Conservation (phyloP, 768 basidiomycete genomes). For the Lyophyllum decastes region DNA sequence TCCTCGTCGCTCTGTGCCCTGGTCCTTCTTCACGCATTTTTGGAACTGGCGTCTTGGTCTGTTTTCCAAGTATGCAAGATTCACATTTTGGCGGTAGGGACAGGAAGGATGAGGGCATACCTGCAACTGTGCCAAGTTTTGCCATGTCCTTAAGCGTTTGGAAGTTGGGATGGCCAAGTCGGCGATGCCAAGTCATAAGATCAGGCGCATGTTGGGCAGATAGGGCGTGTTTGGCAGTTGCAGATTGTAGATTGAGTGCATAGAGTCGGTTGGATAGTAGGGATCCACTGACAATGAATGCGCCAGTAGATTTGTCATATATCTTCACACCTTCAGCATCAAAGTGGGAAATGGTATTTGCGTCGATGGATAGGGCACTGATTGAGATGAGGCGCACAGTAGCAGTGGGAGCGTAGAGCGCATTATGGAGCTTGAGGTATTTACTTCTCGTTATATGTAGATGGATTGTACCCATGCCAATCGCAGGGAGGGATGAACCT, state of each 20-base stretch:
- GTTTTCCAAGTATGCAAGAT: constrained; percentile 5
- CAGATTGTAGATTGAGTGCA: constrained; percentile 7
- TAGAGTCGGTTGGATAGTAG: constrained; percentile 18
- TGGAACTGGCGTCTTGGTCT: constrained; percentile 1
- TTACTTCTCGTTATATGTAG: background rate
- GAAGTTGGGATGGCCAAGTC: constrained; percentile 29
- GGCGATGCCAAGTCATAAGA: constrained; percentile 28
- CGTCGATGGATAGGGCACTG: background rate
- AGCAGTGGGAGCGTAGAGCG: background rate
- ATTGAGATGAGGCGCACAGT: background rate
- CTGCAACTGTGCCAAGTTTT: constrained; percentile 1
- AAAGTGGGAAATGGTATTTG: background rate
- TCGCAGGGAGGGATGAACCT: constrained; percentile 8
- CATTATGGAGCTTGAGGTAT: background rate
- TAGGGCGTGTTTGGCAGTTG: constrained; percentile 17
- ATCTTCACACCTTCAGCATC: background rate
- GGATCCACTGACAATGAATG: constrained; percentile 13
- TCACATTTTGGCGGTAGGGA: constrained; percentile 7
- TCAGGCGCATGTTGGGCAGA: background rate
- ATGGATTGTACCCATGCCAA: background rate
- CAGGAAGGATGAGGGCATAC: constrained; percentile 4
- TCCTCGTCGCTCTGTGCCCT: constrained; percentile 1
- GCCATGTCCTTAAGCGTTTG: constrained; percentile 23
- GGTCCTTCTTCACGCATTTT: constrained; percentile 3
- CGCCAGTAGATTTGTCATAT: background rate